Percentiles rank a stretch among this genome's conserved stretches.
Evolutionary conservation across 306 rosid genomes (phyloP).

Genomic region (Biancaea sappan): DNA sequence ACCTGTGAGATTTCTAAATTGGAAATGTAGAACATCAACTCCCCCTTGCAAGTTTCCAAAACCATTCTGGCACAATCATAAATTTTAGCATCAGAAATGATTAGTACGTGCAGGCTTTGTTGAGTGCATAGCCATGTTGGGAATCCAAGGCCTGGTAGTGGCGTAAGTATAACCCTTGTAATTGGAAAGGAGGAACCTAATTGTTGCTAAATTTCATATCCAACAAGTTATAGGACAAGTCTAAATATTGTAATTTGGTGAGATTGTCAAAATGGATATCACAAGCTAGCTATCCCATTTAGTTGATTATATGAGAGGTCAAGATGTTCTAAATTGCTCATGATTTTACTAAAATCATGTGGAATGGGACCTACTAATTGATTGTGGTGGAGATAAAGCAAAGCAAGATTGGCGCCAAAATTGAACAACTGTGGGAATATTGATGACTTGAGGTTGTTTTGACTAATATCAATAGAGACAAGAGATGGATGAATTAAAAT

Average conservation of each 20-base stretch:
- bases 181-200: background rate
- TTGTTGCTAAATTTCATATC: no score
- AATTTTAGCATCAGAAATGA: background rate
- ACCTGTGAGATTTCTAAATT: no score
- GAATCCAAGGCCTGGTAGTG: background rate
- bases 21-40: no score
- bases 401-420: background rate
- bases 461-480: background rate
- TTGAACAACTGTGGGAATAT: constrained; percentile 2
- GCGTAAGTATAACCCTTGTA: fast-evolving
- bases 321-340: constrained; percentile 10
- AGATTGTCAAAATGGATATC: no score
- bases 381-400: background rate
- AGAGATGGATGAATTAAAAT: background rate
- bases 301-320: no score
- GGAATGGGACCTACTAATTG: constrained; percentile 5
- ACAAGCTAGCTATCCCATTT: no score
- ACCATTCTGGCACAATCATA: no score
- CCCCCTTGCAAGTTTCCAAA: no score
- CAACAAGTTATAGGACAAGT: no score
- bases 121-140: background rate
- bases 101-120: no score
- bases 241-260: no score
- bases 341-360: background rate
- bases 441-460: background rate